Percentiles rank a stretch among this genome's conserved stretches.
Conservation (phyloP, 768 basidiomycete genomes). For the Guyanaporus albipodus region DNA sequence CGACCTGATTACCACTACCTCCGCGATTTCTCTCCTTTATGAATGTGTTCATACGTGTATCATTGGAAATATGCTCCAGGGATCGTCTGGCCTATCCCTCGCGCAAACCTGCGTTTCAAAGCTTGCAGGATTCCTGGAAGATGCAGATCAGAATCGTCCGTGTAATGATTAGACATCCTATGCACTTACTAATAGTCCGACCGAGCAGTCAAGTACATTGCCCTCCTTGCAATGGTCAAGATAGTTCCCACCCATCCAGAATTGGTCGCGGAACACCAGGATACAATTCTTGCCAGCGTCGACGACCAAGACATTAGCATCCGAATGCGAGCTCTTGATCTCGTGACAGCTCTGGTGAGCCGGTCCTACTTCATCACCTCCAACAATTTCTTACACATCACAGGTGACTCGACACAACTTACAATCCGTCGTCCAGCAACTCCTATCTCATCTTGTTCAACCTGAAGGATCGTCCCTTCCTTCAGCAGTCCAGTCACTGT, state of each 20-base stretch:
- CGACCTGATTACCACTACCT: slow-evolving; percentile 91
- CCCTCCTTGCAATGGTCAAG: slow-evolving; percentile 90
- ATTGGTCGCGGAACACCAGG: slow-evolving; percentile 87
- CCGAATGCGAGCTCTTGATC: slow-evolving; percentile 90
- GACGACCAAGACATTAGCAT: slow-evolving; percentile 95
- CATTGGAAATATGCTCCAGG: slow-evolving; percentile 92
- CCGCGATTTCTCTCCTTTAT: slow-evolving; percentile 92
- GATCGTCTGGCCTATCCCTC: slow-evolving; percentile 67
- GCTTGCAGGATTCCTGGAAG: slow-evolving; percentile 85
- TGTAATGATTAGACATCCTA: slow-evolving; percentile 17
- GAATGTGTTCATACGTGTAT: slow-evolving; percentile 99
- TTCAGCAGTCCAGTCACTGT: slow-evolving; percentile 50
- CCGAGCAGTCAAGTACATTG: slow-evolving; percentile 91
- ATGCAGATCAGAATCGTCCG: slow-evolving; percentile 94
- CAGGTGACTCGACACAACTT: slow-evolving; percentile 83
- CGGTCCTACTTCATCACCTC: not conserved
- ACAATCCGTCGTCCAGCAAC: slow-evolving; percentile 85
- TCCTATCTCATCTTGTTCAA: slow-evolving; percentile 80
- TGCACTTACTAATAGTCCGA: slow-evolving; percentile 16
- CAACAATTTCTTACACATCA: not conserved
- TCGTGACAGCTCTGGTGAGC: slow-evolving; percentile 88
- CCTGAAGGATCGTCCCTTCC: slow-evolving; percentile 50
- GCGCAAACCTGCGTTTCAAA: slow-evolving; percentile 91
- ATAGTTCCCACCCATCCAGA: slow-evolving; percentile 91
- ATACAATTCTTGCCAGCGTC: slow-evolving; percentile 83